Evolutionary conservation across 2,329 filamentous ascomycete genomes (phyloP), one percentile per base, ranked within the genome.

Genomic region (Cladosporium sphaerospermum): DNA sequence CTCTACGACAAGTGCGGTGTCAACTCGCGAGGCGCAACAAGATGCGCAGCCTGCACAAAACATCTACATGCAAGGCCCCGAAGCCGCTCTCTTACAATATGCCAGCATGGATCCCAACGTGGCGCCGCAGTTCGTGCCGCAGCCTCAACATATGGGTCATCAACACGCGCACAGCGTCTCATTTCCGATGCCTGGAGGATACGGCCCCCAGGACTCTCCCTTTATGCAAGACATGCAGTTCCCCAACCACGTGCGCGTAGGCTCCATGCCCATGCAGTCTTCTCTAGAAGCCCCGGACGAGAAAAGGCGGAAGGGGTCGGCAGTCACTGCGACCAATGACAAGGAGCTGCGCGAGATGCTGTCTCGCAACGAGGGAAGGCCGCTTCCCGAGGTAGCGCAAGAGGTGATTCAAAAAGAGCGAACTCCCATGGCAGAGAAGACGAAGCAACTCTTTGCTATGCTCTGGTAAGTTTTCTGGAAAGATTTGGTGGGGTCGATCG

Each of bases 401-500:
- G 86, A 91, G 68, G 78, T 91, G 23, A 86, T 89, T 59, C 84
- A 85, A 42, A 89, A 89, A 61, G 88, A 92, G 66, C 79, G 86
- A 50, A 88, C 87, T 0, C 86, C 88, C 10, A 87, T 89, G 67
- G 88, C 88, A 1, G 88, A 95, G 70, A 82, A 89, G 62, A 86
- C 86, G 19, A 86, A 89, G 56, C 89, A 93, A 67, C 81, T 93
- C 8, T 93, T 93, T 72, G 88, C 88, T 18, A 92, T 95, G 87
- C 77, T 92, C 46, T 95, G 88, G 88, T 91, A 78, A 63, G 82
- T 71, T n/a, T 42, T 54, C 23, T 46, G n/a, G 8, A 14, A 28
- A 5, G 2, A 28, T 28, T 28, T 28, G 23, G 23, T 28, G 23
- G 23, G 13, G 2, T 53, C 41, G 19, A 19, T 49, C 23, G 14